phyloP scores from a whole-genome alignment of 345 rosid species.

The Populus pruinosa region DNA sequence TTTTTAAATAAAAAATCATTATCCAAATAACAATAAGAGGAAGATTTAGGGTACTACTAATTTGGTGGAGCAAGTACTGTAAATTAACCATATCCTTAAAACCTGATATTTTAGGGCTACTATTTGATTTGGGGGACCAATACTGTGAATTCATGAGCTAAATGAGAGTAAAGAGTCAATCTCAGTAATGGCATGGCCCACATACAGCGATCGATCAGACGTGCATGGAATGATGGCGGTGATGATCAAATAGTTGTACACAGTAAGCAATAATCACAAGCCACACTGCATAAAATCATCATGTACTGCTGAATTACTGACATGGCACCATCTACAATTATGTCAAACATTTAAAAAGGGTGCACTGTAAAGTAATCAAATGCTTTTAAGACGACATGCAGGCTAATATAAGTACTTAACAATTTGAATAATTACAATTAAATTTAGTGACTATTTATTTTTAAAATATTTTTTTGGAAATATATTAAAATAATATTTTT shows the following conservation, averaged over 20 bases:
- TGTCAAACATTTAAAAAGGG: background rate
- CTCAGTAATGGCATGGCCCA: background rate
- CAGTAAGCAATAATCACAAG: slow-evolving; percentile 12
- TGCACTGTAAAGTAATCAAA: background rate
- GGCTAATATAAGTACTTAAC: slow-evolving; percentile 19
- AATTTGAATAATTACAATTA: slow-evolving; percentile 6
- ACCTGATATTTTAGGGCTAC: too few species aligned
- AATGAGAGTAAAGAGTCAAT: background rate
- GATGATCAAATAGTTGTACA: background rate
- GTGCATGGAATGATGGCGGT: slow-evolving; percentile 16
- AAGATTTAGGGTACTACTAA: too few species aligned
- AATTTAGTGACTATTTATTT: background rate
- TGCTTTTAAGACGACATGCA: background rate
- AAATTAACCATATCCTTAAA: too few species aligned
- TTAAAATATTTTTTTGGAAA: too few species aligned
- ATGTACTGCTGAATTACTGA: background rate
- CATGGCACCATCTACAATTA: background rate
- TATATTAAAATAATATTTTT: too few species aligned
- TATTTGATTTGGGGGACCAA: too few species aligned
- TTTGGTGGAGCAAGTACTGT: too few species aligned
- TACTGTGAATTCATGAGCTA: background rate
- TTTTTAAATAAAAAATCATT: too few species aligned
- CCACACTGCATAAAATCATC: slow-evolving; percentile 21
- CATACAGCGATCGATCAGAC: background rate
- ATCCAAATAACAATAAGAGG: too few species aligned